Conservation (phyloP, 768 basidiomycete species). For the Suillus occidentalis region DNA sequence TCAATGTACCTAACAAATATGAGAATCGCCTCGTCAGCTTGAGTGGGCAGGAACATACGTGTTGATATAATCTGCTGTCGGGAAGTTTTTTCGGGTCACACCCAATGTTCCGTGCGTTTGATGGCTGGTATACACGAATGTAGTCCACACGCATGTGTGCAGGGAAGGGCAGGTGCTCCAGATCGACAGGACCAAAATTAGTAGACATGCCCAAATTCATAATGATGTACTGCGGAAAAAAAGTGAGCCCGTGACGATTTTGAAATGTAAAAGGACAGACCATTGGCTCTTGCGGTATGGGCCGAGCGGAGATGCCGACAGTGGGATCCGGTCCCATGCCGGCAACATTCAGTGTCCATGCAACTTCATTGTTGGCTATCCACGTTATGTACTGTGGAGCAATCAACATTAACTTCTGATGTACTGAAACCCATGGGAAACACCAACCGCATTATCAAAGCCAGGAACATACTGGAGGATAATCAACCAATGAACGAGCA, state of each 20-base stretch:
- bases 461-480: conserved; percentile 43
- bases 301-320: conserved; percentile 62
- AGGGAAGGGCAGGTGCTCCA: conserved; percentile 52
- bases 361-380: conserved; percentile 63
- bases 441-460: conserved; percentile 61
- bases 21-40: neutral
- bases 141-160: conserved; percentile 51
- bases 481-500: neutral
- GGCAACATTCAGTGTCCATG: conserved; percentile 75
- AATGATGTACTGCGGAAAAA: conserved; percentile 45
- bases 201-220: conserved; percentile 59
- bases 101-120: conserved; percentile 62
- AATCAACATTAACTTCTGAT: neutral
- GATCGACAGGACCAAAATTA: conserved; percentile 59
- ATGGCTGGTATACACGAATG: conserved; percentile 72
- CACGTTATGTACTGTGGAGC: conserved; percentile 75
- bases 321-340: conserved; percentile 63
- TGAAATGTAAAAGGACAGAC: conserved; percentile 37
- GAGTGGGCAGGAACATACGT: conserved; percentile 36
- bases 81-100: conserved; percentile 67
- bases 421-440: neutral
- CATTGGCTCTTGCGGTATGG: conserved; percentile 85
- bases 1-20: conserved; percentile 49
- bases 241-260: neutral
- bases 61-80: conserved; percentile 73